Conservation (phyloP, 495 filamentous ascomycete species). For the Echria macrotheca region DNA sequence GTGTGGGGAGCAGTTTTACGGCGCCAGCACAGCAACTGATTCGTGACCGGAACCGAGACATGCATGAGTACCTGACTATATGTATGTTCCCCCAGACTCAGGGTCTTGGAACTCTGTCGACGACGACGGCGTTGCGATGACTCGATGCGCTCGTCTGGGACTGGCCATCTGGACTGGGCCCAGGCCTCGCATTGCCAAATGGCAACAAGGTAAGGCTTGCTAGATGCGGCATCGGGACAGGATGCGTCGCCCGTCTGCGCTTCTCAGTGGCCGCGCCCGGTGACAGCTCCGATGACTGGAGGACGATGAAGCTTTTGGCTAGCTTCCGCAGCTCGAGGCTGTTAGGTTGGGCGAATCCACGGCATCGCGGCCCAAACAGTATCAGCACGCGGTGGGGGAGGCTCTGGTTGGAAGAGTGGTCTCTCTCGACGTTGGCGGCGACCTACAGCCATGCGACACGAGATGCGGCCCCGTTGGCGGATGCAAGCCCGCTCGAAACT, state of each 20-base stretch:
- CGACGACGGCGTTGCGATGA: neutral
- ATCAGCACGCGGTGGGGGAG: neutral
- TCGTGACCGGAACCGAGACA: constrained; percentile 4
- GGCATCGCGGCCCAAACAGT: constrained; percentile 11
- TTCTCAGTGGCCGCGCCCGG: constrained; percentile 3
- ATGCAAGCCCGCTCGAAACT: constrained; percentile 6
- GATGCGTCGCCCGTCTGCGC: neutral
- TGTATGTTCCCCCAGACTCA: neutral
- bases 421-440: constrained; percentile 5
- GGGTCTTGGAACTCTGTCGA: constrained; percentile 6
- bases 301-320: neutral
- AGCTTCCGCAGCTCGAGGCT: constrained; percentile 1
- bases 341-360: constrained; percentile 9
- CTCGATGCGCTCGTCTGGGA: neutral
- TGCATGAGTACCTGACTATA: constrained; percentile 11
- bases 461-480: constrained; percentile 7
- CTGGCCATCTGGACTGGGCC: constrained; percentile 1
- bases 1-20: constrained; percentile 1
- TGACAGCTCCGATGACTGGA: constrained; percentile 2
- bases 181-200: constrained; percentile 11
- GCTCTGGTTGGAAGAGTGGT: constrained; percentile 2
- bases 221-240: constrained; percentile 8
- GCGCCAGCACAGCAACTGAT: constrained; percentile 6
- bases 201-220: constrained; percentile 11
- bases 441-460: constrained; percentile 10